Percentiles rank a stretch among this genome's conserved stretches.
These are phyloP conservation scores for Odonthalia washingtoniensis DNA, from an alignment of 31 red algal genomes.

Conservation along the genomic window DNA sequence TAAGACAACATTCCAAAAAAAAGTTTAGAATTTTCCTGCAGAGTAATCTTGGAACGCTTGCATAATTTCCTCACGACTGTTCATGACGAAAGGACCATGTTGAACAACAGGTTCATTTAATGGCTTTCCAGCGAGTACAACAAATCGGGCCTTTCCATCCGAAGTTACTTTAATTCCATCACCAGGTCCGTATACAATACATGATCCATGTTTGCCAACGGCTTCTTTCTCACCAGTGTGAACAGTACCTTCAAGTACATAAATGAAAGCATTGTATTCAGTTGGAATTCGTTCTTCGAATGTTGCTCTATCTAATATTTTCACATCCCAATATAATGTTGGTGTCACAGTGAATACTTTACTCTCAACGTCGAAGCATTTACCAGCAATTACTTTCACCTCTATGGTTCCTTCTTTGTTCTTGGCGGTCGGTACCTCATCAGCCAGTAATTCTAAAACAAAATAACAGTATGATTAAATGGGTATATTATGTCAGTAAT, in stretches of 20 bases:
- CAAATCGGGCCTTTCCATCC: slow-evolving; percentile 65
- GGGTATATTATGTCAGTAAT: neutral
- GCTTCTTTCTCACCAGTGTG: slow-evolving; percentile 51
- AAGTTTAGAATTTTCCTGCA: slow-evolving; percentile 77
- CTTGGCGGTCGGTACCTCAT: slow-evolving; percentile 70
- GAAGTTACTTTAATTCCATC: slow-evolving; percentile 54
- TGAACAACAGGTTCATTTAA: slow-evolving; percentile 87
- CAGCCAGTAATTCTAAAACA: slow-evolving; percentile 63
- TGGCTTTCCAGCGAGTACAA: slow-evolving; percentile 84
- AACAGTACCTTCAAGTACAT: slow-evolving; percentile 71
- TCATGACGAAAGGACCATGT: slow-evolving; percentile 98
- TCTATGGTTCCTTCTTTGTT: slow-evolving; percentile 50
- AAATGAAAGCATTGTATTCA: slow-evolving; percentile 81
- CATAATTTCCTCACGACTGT: slow-evolving; percentile 81
- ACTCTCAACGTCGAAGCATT: slow-evolving; percentile 64
- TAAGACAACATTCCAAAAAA: too few relatives aligned
- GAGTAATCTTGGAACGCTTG: slow-evolving; percentile 90
- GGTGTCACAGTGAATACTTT: slow-evolving; percentile 85
- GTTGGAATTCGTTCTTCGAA: slow-evolving; percentile 69
- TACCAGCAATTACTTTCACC: slow-evolving; percentile 88
- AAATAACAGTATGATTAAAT: neutral
- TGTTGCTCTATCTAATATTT: slow-evolving; percentile 41
- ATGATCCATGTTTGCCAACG: slow-evolving; percentile 58
- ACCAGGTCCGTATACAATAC: slow-evolving; percentile 70
- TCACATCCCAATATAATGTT: slow-evolving; percentile 84